Percentiles rank a stretch among this genome's conserved stretches.
These are phyloP conservation scores for Phytophthora foliorum DNA, from an alignment of 352 stramenopile species.

Conservation along the genomic window DNA sequence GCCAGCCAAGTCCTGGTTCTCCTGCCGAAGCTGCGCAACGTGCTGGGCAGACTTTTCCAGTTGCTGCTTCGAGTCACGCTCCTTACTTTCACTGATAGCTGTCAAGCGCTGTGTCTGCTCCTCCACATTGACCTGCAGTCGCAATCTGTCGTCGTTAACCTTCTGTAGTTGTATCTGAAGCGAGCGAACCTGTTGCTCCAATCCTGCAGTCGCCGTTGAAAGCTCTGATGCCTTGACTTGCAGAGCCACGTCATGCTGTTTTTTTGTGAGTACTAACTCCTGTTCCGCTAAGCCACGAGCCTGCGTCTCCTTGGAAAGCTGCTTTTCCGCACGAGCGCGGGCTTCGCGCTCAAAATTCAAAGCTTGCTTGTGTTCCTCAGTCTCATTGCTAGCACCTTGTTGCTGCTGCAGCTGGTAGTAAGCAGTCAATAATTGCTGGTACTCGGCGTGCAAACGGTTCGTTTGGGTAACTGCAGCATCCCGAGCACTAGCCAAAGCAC, in stretches of 20 bases:
- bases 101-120: constrained; percentile 38
- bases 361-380: constrained; percentile 64
- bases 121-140: constrained; percentile 42
- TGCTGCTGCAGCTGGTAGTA: constrained; percentile 79
- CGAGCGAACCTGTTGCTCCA: constrained; percentile 56
- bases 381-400: constrained; percentile 60
- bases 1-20: constrained; percentile 37
- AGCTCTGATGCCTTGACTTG: constrained; percentile 73
- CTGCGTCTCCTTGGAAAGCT: constrained; percentile 69
- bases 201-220: constrained; percentile 46
- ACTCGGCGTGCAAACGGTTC: constrained; percentile 78
- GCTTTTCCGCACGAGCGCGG: constrained; percentile 63
- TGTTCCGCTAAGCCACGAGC: constrained; percentile 68
- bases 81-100: constrained; percentile 46
- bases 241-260: constrained; percentile 70
- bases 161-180: constrained; percentile 45
- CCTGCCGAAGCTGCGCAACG: constrained; percentile 31
- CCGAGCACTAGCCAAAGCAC: constrained; percentile 63
- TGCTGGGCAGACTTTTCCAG: constrained; percentile 45
- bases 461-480: constrained; percentile 79
- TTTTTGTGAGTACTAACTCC: constrained; percentile 77
- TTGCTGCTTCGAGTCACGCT: constrained; percentile 46
- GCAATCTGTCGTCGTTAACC: constrained; percentile 53
- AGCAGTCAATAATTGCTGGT: constrained; percentile 75
- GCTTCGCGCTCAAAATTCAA: constrained; percentile 74